Conservation (phyloP, 2,329 filamentous ascomycete species). For the Xylariaceae sp. region DNA sequence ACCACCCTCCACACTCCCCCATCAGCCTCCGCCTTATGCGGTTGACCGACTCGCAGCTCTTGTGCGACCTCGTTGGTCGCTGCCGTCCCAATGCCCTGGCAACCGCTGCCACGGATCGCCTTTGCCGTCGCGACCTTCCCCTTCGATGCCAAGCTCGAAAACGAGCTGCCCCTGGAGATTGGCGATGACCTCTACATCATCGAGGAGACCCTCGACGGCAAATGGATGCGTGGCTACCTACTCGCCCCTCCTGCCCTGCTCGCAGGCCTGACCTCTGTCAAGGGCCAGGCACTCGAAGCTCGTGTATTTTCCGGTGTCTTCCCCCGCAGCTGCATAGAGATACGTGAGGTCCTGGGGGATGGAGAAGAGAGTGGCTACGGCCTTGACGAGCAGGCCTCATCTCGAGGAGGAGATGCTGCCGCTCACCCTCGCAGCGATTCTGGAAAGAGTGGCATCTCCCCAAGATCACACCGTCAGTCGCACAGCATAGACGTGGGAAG, state of each 20-base stretch:
- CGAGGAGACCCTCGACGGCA: constrained; percentile 86
- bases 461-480: constrained; percentile 36
- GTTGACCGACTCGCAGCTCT: constrained; percentile 31
- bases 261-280: constrained; percentile 83
- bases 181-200: constrained; percentile 99
- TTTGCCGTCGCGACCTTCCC: constrained; percentile 97
- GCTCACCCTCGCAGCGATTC: constrained; percentile 45
- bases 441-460: constrained; percentile 52
- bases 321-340: constrained; percentile 88
- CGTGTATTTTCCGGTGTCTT: constrained; percentile 99
- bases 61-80: constrained; percentile 32
- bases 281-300: constrained; percentile 90
- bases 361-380: constrained; percentile 50
- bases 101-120: constrained; percentile 92
- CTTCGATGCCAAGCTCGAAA: constrained; percentile 80
- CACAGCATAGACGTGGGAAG: constrained; percentile 22
- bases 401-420: constrained; percentile 29
- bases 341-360: constrained; percentile 85
- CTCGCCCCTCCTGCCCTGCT: constrained; percentile 91
- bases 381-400: constrained; percentile 43
- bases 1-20: constrained; percentile 2
- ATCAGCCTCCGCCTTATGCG: constrained; percentile 28
- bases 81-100: constrained; percentile 77
- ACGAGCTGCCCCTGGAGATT: constrained; percentile 93
- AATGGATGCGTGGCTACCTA: constrained; percentile 94